These are phyloP conservation scores for Saccharomycodes ludwigii DNA, from an alignment of 805 yeast species.

Conservation along the genomic window DNA sequence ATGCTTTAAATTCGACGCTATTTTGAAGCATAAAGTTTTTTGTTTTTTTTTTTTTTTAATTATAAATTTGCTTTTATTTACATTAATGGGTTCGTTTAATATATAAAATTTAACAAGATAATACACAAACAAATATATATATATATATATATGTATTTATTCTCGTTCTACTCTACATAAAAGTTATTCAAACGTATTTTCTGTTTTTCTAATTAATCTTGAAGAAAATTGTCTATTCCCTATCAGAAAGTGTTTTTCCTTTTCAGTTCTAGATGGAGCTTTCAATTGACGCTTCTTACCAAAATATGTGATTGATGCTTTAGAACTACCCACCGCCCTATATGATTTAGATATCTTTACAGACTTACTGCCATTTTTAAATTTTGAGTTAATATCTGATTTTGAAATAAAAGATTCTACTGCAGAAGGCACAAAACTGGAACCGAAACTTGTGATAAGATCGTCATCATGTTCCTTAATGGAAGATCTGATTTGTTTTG, in stretches of 20 bases:
- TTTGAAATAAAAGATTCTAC: constrained; percentile 33
- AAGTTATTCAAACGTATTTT: too few relatives aligned
- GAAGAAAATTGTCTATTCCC: too few relatives aligned
- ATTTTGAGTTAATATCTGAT: constrained; percentile 26
- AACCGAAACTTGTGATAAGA: too few relatives aligned
- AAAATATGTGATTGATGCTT: constrained; percentile 45
- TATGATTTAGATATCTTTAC: constrained; percentile 44
- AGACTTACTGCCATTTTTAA: constrained; percentile 29
- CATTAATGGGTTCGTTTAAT: too few relatives aligned
- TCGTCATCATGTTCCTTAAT: constrained; percentile 10
- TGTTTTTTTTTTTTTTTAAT: constrained; percentile 12
- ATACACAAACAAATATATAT: too few relatives aligned
- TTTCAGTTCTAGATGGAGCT: constrained; percentile 13
- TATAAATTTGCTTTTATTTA: constrained; percentile 4
- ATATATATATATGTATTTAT: too few relatives aligned
- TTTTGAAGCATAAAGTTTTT: too few relatives aligned
- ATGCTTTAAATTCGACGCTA: too few relatives aligned
- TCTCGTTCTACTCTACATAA: too few relatives aligned
- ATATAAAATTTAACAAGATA: too few relatives aligned
- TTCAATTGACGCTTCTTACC: constrained; percentile 26
- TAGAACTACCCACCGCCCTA: constrained; percentile 42
- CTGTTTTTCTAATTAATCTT: too few relatives aligned
- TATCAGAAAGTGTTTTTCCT: not conserved
- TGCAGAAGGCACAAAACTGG: too few relatives aligned
- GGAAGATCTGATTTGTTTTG: constrained; percentile 1